A percentile compares a stretch with the other conserved stretches of the same genome.
phyloP scores from a whole-genome alignment of 768 basidiomycete species.

The Naematelia aurantialba region DNA sequence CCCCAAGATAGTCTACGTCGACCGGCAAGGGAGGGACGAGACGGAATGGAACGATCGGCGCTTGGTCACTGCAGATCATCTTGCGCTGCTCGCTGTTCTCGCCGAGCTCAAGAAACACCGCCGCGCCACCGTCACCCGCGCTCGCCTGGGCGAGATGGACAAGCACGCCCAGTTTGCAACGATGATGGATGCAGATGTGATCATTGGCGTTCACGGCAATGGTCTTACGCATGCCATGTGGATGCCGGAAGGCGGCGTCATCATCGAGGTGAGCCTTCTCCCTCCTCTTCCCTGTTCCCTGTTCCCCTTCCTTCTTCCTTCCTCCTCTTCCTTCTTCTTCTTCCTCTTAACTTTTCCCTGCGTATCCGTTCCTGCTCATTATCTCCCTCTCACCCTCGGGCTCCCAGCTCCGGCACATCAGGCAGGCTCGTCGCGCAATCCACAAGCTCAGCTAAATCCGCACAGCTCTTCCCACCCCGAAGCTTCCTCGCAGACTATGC shows the following conservation, averaged over 20 bases:
- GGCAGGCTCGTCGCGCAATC: too few species aligned
- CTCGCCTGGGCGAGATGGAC: neutral
- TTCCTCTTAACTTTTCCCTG: too few species aligned
- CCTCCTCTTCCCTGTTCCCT: conserved; percentile 18
- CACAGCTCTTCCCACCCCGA: conserved; percentile 14
- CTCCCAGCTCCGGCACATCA: too few species aligned
- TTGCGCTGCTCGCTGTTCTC: conserved; percentile 3
- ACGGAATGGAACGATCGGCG: conserved; percentile 5
- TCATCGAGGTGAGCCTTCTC: neutral
- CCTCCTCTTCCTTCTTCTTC: too few species aligned
- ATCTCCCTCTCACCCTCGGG: too few species aligned
- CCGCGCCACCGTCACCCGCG: neutral
- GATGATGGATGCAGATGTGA: conserved; percentile 10
- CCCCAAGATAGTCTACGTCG: conserved; percentile 14
- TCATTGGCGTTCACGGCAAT: conserved; percentile 38
- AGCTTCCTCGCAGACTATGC: conserved; percentile 16
- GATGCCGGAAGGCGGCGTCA: conserved; percentile 16
- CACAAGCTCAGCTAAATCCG: too few species aligned
- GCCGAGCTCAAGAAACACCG: neutral
- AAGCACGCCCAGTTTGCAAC: neutral
- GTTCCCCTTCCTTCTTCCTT: too few species aligned
- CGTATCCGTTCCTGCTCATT: too few species aligned
- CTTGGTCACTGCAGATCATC: conserved; percentile 5
- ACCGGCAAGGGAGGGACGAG: conserved; percentile 9
- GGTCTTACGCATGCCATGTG: conserved; percentile 39